Percentiles rank a stretch among this genome's conserved stretches.
Conservation (phyloP, 257 asterid genomes). For the Salvia miltiorrhiza region DNA sequence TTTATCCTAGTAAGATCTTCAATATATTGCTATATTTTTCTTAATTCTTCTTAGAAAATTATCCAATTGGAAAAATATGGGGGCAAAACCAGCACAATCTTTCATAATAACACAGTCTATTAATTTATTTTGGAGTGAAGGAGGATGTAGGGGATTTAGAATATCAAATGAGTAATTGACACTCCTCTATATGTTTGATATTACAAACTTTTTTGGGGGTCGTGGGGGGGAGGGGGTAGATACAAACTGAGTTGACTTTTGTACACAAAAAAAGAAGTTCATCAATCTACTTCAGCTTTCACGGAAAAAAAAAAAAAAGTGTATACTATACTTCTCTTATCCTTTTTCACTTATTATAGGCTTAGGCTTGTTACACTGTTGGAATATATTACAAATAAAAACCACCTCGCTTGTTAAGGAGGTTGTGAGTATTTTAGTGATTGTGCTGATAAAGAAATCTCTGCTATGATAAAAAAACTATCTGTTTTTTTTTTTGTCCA, state of each 20-base stretch:
- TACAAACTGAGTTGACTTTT: background rate
- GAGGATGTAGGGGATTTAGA: background rate
- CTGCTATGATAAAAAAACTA: background rate
- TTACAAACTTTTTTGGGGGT: no score
- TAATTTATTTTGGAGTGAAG: background rate
- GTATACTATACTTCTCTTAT: background rate
- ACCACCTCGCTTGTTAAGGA: background rate
- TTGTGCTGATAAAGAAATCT: no score
- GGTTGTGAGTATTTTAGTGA: background rate
- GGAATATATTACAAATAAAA: background rate
- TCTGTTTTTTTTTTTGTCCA: constrained; percentile 3
- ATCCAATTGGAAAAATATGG: no score
- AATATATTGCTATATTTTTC: no score
- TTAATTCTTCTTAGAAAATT: no score
- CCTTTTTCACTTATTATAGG: background rate
- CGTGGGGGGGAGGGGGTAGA: no score
- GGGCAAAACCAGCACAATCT: no score
- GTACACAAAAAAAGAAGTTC: background rate
- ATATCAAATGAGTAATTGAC: background rate
- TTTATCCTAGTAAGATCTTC: no score
- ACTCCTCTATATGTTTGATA: background rate
- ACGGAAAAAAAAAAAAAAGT: background rate
- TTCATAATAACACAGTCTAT: no score
- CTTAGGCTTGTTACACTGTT: background rate
- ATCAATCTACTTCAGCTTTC: background rate